Conservation (phyloP, 352 stramenopile species). For the Pythium sukuiense region DNA sequence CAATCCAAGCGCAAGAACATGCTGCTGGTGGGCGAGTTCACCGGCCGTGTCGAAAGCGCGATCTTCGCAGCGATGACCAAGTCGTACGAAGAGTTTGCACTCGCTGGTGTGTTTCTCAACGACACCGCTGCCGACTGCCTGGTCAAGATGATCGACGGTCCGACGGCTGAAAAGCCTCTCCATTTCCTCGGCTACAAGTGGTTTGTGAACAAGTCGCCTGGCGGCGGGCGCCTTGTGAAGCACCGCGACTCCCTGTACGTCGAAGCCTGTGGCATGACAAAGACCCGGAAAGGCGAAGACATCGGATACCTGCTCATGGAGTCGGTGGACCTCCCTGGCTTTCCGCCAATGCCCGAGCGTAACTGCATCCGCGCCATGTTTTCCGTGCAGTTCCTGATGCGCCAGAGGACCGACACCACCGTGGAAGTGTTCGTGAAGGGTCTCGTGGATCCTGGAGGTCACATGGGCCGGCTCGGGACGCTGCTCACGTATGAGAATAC, state of each 20-base stretch:
- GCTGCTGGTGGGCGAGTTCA: conserved; percentile 47
- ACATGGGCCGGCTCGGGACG: conserved; percentile 40
- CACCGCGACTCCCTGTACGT: conserved; percentile 63
- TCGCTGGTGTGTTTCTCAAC: conserved; percentile 57
- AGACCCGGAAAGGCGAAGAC: conserved; percentile 37
- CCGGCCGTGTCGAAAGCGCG: conserved; percentile 51
- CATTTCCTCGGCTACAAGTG: conserved; percentile 76
- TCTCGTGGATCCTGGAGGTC: conserved; percentile 47
- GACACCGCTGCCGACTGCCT: conserved; percentile 67
- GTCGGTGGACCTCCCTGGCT: conserved; percentile 58
- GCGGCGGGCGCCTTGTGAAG: conserved; percentile 43
- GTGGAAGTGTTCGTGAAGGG: conserved; percentile 68
- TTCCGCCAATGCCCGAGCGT: conserved; percentile 44
- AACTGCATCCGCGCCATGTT: conserved; percentile 58
- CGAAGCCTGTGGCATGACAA: conserved; percentile 52
- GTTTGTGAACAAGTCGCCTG: conserved; percentile 50
- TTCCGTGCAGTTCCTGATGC: conserved; percentile 56
- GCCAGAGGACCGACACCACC: conserved; percentile 47
- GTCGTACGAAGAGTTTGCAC: conserved; percentile 52
- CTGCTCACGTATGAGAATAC: conserved; percentile 45
- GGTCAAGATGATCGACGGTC: conserved; percentile 52
- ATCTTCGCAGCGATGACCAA: conserved; percentile 57
- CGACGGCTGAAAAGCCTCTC: conserved; percentile 42
- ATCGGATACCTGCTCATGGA: conserved; percentile 73
- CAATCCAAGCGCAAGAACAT: conserved; percentile 22